Base-by-base conservation (phyloP, 2,329 filamentous ascomycete species). In the Alternaria longipes region DNA sequence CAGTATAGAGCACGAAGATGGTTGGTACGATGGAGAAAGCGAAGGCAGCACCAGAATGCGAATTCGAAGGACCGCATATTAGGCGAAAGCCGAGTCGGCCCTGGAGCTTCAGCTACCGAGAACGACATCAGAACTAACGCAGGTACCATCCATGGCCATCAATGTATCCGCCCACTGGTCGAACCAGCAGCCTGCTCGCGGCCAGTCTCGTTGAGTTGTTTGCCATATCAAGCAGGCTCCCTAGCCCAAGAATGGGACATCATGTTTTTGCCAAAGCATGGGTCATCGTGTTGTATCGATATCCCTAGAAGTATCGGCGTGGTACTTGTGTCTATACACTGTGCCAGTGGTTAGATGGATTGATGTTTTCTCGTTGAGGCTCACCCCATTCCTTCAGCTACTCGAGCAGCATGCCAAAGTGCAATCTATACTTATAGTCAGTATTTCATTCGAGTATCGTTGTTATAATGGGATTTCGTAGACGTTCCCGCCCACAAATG, bases 61-160 rank as follows among this genome's bases (percentile, higher is more conserved):
- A 18, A 28, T 24, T 6, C 11, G 41, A 20, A 18, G 26, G 3
- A 12, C 24, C 26, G 41, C 18, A 40, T 14, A 32, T 44, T 34
- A 32, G 26, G 16, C 18, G 26, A 40, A 46, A 14, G 1, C 18
- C 14, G 30, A 30, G 7, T 12, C 3, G 16, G 38, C 6, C 2
- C 14, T 16, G 3, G 11, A 28, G 18, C 18, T n/a, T n/a, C 20
- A 46, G 22, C 18, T 16, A 47, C 34, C 16, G 26, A 28, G 18
- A 22, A 26, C 8, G 45, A 46, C 16, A n/a, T 8, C 11, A 34
- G 32, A 54, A 28, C 56, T 59, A 59, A 45, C 56, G 56, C 56
- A 59, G 56, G 56, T 59, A 54, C 56, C 11, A n/a, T 36, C 24
- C 7, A 26, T 8, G 16, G 6, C 26, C 41, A 54, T 47, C 9